Base-by-base conservation (phyloP, 2,329 filamentous ascomycete genomes). In the Hymenoscyphus albidus region DNA sequence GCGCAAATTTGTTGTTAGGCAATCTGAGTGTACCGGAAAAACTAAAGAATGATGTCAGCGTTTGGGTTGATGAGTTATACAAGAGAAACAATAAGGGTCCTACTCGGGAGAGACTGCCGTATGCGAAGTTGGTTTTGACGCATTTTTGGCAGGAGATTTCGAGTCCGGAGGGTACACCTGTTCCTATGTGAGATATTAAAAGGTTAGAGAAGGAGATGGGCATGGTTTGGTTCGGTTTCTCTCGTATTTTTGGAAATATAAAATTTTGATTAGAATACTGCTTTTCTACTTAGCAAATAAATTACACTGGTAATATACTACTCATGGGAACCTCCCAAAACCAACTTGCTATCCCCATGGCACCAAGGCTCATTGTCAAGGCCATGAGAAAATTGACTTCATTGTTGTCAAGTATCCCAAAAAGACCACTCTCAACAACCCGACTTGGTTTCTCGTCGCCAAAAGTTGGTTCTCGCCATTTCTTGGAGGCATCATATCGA, bases 331-430 rank as follows among this genome's bases (percentile, higher is more conserved):
- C 73, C 4, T 77, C 80, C 86, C 87, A 89, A 65, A 83, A 82
- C 83, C 82, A 86, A 56, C 81, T 78, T 38, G 84, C 87, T 40
- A 85, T 77, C 0, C 79, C 80, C 86, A 98, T 96, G 4, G 88
- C 90, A 4, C 88, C 85, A 18, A 93, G 69, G 74, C 91, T 97
- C 85, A 96, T 93, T 4, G 82, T 81, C 14, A 86, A 82, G 0
- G 94, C 93, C 94, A 97, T 98, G 64, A 94, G 76, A 64, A 97
- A 86, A 76, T 99, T 99, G 71, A 99, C 93, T 62, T 91, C 90
- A 76, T 99, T 99, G 77, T 99, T 99, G 77, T 96, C 93, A 64
- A 99, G 80, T 67, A 96, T 76, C 75, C 97, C 85, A 85, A 79
- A 81, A 60, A 68, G 65, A 75, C 87, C 92, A 70, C 81, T 89